Evolutionary conservation across 305 asterid species (phyloP).

Genomic region (Fraxinus sp.): DNA sequence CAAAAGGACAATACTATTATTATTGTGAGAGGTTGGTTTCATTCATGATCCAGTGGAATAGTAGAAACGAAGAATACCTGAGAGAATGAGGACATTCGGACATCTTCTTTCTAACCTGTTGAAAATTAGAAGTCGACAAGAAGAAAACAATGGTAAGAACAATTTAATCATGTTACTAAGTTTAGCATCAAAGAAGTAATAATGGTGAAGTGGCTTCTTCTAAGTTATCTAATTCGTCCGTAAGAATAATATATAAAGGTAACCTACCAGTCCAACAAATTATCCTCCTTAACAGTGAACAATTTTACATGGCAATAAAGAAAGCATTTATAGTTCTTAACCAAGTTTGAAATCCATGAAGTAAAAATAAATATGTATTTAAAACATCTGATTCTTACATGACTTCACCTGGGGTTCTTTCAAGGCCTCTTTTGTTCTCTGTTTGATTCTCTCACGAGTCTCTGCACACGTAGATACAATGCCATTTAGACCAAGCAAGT

Average conservation of each 20-base stretch:
- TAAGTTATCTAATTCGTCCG: neutral
- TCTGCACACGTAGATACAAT: conserved; percentile 39
- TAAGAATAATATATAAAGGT: neutral
- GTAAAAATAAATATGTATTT: neutral
- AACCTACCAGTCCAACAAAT: neutral
- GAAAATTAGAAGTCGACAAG: conserved; percentile 17
- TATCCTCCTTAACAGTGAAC: neutral
- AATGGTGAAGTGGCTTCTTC: neutral
- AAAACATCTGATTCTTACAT: conserved; percentile 63
- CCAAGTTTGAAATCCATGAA: conserved; percentile 2
- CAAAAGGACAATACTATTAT: neutral
- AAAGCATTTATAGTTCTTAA: neutral
- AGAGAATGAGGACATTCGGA: neutral
- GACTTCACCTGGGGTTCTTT: conserved; percentile 99
- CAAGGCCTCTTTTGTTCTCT: conserved; percentile 86
- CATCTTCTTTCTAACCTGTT: conserved; percentile 52
- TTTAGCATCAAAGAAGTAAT: neutral
- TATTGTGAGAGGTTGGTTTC: neutral
- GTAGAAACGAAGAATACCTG: conserved; percentile 43
- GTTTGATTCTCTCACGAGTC: conserved; percentile 71
- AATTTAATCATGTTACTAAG: neutral
- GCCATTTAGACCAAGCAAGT: conserved; percentile 19
- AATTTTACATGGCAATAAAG: neutral
- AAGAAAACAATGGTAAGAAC: conserved; percentile 9
- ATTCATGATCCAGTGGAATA: neutral